Conservation (phyloP, 2,329 filamentous ascomycete genomes). For the Dothideomycetes sp. region DNA sequence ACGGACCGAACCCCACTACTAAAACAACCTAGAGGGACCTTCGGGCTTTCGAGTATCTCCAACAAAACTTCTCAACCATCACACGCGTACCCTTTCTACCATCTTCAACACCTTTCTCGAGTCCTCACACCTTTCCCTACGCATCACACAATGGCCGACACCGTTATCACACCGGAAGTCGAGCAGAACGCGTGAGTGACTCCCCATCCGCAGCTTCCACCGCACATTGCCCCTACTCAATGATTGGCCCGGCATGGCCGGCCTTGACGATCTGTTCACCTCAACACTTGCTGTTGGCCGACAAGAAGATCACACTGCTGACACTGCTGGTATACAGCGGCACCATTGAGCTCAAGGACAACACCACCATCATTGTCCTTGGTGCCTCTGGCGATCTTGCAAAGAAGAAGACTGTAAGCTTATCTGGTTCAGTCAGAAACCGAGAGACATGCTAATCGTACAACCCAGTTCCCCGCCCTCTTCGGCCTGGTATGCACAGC, state of each 20-base stretch:
- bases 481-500: conserved; percentile 70
- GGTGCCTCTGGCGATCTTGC: conserved; percentile 95
- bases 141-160: conserved; percentile 35
- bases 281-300: too few species aligned
- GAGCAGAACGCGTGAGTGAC: conserved; percentile 37
- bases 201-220: conserved; percentile 1
- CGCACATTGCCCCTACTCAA: too few species aligned
- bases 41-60: too few species aligned
- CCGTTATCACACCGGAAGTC: conserved; percentile 38
- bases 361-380: conserved; percentile 93
- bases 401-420: conserved; percentile 95
- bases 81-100: conserved; percentile 8
- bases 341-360: conserved; percentile 91
- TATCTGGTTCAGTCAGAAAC: conserved; percentile 11
- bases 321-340: conserved; percentile 40
- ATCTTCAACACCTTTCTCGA: conserved; percentile 8
- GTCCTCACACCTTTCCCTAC: background rate
- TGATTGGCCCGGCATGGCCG: too few species aligned
- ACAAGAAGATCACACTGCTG: too few species aligned
- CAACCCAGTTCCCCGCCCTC: conserved; percentile 74
- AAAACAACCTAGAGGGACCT: too few species aligned
- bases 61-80: too few species aligned
- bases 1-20: too few species aligned
- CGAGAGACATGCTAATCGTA: conserved; percentile 15
- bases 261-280: background rate